A percentile compares a stretch with the other conserved stretches of the same genome.
phyloP scores from a whole-genome alignment of 1,284 basidiomycete genomes.

The Ganoderma multipileum region DNA sequence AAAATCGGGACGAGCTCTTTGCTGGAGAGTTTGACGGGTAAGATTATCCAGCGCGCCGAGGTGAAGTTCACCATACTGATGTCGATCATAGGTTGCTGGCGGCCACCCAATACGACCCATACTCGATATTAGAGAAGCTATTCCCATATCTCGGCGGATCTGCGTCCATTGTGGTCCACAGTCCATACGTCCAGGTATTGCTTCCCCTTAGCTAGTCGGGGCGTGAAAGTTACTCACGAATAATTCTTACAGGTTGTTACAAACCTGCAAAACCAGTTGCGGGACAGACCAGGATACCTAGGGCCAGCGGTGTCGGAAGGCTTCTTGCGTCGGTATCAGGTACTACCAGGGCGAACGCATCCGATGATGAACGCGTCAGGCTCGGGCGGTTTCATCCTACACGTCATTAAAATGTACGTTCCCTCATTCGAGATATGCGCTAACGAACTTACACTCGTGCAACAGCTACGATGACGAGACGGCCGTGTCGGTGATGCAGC shows the following conservation, averaged over 20 bases:
- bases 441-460: not conserved
- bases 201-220: not conserved
- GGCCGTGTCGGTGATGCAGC: conserved; percentile 57
- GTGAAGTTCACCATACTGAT: conserved; percentile 9
- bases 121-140: conserved; percentile 81
- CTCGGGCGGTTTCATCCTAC: conserved; percentile 88
- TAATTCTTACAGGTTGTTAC: conserved; percentile 61
- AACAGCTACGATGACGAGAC: conserved; percentile 70
- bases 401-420: conserved; percentile 85
- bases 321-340: conserved; percentile 91
- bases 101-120: conserved; percentile 87
- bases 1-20: conserved; percentile 84
- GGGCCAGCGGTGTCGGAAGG: conserved; percentile 86
- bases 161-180: conserved; percentile 86
- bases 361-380: conserved; percentile 94
- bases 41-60: conserved; percentile 32
- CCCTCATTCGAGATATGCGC: not conserved
- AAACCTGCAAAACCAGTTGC: conserved; percentile 79
- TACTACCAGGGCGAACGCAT: conserved; percentile 94
- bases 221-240: conserved; percentile 13
- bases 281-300: conserved; percentile 73
- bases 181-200: conserved; percentile 80
- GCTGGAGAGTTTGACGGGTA: conserved; percentile 88
- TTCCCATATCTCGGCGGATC: conserved; percentile 86
- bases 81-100: conserved; percentile 69